phyloP scores from a whole-genome alignment of 768 basidiomycete species.

The Lactifluus piperatus region DNA sequence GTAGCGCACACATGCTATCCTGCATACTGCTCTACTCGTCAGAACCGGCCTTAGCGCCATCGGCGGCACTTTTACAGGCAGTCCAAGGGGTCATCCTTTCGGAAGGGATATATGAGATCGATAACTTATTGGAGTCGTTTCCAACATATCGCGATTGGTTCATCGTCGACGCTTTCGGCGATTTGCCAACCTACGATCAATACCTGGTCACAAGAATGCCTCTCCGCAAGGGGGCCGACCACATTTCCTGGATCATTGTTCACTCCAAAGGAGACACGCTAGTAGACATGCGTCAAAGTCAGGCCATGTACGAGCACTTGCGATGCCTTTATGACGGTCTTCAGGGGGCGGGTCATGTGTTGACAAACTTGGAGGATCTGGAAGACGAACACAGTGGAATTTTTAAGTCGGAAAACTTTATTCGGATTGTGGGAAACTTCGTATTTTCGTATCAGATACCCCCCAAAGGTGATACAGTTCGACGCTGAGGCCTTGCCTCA shows the following conservation, averaged over 20 bases:
- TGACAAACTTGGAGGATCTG: slow-evolving; percentile 34
- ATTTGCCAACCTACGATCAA: slow-evolving; percentile 36
- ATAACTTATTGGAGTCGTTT: slow-evolving; percentile 52
- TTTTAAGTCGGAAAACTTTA: slow-evolving; percentile 35
- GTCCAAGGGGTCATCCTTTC: slow-evolving; percentile 52
- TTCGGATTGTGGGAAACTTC: slow-evolving; percentile 38
- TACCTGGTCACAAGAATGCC: slow-evolving; percentile 39
- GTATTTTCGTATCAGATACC: slow-evolving; percentile 21
- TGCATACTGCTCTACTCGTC: slow-evolving; percentile 56
- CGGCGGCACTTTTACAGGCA: slow-evolving; percentile 32
- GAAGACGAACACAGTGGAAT: slow-evolving; percentile 48
- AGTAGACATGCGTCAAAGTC: slow-evolving; percentile 54
- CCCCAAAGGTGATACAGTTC: background rate
- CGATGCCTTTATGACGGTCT: slow-evolving; percentile 28
- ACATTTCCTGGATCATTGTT: slow-evolving; percentile 59
- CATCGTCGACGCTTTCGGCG: slow-evolving; percentile 54
- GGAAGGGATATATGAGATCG: slow-evolving; percentile 75
- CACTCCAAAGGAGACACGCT: slow-evolving; percentile 69
- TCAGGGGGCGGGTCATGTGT: slow-evolving; percentile 21
- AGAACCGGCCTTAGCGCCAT: slow-evolving; percentile 38
- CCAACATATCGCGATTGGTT: slow-evolving; percentile 67
- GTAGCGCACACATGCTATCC: slow-evolving; percentile 71
- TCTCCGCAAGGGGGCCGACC: slow-evolving; percentile 27
- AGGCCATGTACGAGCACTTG: slow-evolving; percentile 51
- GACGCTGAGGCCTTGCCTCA: background rate